These are phyloP conservation scores for Dryas octopetala DNA, from an alignment of 306 rosid genomes.

Conservation along the genomic window DNA sequence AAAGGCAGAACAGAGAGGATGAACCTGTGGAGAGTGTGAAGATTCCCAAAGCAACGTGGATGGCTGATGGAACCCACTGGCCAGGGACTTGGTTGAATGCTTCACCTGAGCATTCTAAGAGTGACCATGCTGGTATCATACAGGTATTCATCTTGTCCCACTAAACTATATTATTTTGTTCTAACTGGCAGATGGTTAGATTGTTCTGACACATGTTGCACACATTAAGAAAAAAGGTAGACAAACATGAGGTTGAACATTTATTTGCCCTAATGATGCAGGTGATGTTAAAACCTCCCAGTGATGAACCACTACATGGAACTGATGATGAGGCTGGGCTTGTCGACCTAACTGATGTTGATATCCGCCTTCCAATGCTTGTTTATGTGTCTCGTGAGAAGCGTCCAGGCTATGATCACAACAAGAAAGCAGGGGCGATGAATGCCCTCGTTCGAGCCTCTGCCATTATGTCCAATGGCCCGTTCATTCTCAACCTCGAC, in stretches of 20 bases:
- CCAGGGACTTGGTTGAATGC: constrained; percentile 93
- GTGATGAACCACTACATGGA: constrained; percentile 89
- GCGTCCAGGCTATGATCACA: constrained; percentile 96
- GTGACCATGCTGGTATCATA: constrained; percentile 95
- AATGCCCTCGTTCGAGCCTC: constrained; percentile 93
- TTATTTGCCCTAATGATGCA: constrained; percentile 35
- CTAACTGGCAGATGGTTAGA: not conserved
- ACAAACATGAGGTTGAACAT: not conserved
- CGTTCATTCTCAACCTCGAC: constrained; percentile 89
- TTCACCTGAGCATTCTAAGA: constrained; percentile 70
- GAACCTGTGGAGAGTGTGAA: constrained; percentile 70
- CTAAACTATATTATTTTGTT: constrained; percentile 11
- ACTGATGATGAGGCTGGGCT: constrained; percentile 57
- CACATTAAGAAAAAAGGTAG: not conserved
- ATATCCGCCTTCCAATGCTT: constrained; percentile 90
- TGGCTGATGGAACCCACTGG: constrained; percentile 99
- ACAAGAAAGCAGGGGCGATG: constrained; percentile 97
- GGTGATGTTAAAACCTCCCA: constrained; percentile 99
- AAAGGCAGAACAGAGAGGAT: constrained; percentile 71
- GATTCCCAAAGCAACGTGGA: constrained; percentile 94
- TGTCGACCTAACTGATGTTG: constrained; percentile 68
- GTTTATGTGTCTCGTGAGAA: constrained; percentile 96
- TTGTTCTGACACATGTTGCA: not conserved
- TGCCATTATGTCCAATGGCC: constrained; percentile 92
- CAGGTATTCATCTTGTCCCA: constrained; percentile 57